Base-by-base conservation (phyloP, 352 stramenopile species). In the Globisporangium nagaii region DNA sequence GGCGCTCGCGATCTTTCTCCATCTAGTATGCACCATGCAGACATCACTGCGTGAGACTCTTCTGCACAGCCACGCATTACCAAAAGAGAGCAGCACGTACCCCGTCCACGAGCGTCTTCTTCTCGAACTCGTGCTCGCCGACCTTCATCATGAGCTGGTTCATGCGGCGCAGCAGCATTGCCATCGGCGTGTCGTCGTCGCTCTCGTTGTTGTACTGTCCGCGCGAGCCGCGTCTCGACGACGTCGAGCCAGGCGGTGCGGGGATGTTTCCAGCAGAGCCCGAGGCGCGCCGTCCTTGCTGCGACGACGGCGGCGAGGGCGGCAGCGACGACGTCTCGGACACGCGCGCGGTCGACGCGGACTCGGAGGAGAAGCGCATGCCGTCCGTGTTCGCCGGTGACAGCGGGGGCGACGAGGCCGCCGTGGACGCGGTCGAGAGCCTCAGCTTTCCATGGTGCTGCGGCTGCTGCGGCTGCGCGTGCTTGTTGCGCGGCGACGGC, bases 111-210 rank as follows among this genome's bases (percentile, higher is more conserved):
- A 93, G 75, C 60, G 70, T 88, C 58, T 88, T 90, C 71, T 93
- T 93, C 63, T 93, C 83, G 41, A 91, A 93, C 59, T 93, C 83
- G 70, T 91, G 83, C 55, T 93, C 80, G 44, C 83, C 83, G 10
- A 83, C 80, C 57, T 88, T 86, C 45, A 93, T 66, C 80, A 91
- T 90, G n/a, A 93, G 66, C 36, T 76, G 70, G 61, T 93, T 93
- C 49, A 93, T 70, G 35, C 83, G 67, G 37, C 84, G 85, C 13
- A 93, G 61, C 49, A 93, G 63, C 83, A 93, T 91, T 8, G 66
- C 48, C 72, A 93, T 89, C 2, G 81, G 54, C 22, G 70, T 73
- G 17, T 66, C 65, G 25, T 63, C 65, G n/a, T 66, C 70, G 15
- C 15, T 36, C 2, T 49, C 30, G 13, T 28, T 28, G 17, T 56